Evolutionary conservation across 2,329 filamentous ascomycete species (phyloP), one percentile per base, ranked within the genome.

Genomic region (Xylariaceae sp.): DNA sequence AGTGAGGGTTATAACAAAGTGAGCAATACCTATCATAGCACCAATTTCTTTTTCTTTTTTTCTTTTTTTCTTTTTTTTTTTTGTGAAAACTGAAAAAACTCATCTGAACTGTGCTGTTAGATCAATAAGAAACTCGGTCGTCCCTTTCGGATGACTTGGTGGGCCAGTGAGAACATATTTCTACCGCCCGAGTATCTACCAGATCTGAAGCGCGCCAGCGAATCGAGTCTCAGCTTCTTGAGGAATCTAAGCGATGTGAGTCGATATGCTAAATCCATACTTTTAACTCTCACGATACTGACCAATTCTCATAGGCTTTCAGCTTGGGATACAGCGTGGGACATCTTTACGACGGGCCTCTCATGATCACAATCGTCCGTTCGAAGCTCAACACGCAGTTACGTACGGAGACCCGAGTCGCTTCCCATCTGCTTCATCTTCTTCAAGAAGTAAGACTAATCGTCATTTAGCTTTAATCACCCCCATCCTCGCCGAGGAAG

Each of bases 81-180:
- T 19, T 19, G 19, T 2, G 1, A 19, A 19, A 19, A 19, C 19
- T 19, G 19, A 2, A 19, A 19, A 19, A 19, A 19, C 19, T 19
- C 19, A 19, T 19, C 19, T 19, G 19, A 19, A 19, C 1, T 19
- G 19, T 19, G 19, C 4, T 44, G 12, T 26, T 11, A 44, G 41
- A 26, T 44, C 41, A 44, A 30, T 19, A 44, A 44, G 29, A 44
- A 44, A 30, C 19, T 27, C 19, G 41, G 29, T 44, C 19, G 48
- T 40, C 52, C 48, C 4, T 50, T 54, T 26, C 32, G 44, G 19
- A 45, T 54, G 40, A 44, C 32, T 3, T 54, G 46, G 46, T 54
- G 46, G 46, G 46, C 40, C 3, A 50, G 9, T 8, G 46, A 54
- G 8, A 44, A 37, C 31, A 5, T 54, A 2, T 29, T 54, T 29